phyloP scores from a whole-genome alignment of 1,284 basidiomycete genomes.

The Moesziomyces sp. region DNA sequence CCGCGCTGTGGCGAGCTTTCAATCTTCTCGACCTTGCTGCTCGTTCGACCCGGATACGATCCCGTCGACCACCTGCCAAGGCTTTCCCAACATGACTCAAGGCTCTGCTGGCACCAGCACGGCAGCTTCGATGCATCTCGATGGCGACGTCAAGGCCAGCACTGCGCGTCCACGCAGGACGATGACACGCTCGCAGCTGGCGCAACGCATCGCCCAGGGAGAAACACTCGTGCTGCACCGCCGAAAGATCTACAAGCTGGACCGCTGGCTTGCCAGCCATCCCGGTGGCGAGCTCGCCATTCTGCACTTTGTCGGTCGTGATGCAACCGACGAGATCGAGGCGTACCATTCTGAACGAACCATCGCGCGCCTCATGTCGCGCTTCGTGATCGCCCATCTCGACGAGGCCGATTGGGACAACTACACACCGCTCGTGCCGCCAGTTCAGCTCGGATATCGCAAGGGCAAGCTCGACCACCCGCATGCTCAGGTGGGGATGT shows the following conservation, averaged over 20 bases:
- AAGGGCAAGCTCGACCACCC: slow-evolving; percentile 62
- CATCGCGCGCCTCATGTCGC: slow-evolving; percentile 73
- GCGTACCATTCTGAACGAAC: slow-evolving; percentile 86
- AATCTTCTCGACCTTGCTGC: too few species aligned
- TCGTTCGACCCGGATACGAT: too few species aligned
- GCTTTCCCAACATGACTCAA: too few species aligned
- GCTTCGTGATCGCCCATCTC: slow-evolving; percentile 81
- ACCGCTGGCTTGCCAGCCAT: slow-evolving; percentile 82
- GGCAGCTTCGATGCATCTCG: neutral
- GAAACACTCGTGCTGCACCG: slow-evolving; percentile 82
- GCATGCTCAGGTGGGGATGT: slow-evolving; percentile 59
- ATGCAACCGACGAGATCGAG: slow-evolving; percentile 92
- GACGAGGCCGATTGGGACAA: slow-evolving; percentile 70
- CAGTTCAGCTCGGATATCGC: slow-evolving; percentile 80
- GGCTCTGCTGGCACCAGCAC: too few species aligned
- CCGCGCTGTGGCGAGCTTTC: too few species aligned
- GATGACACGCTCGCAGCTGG: slow-evolving; percentile 57
- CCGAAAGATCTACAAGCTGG: slow-evolving; percentile 82
- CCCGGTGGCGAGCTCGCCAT: slow-evolving; percentile 90
- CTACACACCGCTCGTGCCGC: slow-evolving; percentile 88
- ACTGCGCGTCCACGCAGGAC: slow-evolving; percentile 7
- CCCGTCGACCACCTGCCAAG: too few species aligned
- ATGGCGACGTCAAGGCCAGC: neutral
- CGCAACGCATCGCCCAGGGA: slow-evolving; percentile 59
- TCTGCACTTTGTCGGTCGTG: slow-evolving; percentile 93